Conservation (phyloP, 257 asterid genomes). For the Voacanga thouarsii region DNA sequence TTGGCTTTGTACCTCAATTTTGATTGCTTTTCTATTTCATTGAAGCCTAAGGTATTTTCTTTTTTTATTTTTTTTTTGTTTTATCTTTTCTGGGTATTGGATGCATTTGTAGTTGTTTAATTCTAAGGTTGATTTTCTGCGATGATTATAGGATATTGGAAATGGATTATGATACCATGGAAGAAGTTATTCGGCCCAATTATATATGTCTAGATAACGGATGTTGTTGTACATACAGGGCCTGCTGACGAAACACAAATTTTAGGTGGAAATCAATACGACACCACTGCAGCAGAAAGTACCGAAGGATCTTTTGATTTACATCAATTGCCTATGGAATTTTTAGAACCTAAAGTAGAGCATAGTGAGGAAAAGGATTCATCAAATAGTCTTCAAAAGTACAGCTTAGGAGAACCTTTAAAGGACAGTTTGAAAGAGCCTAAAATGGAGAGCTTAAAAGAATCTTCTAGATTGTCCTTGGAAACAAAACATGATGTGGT, state of each 20-base stretch:
- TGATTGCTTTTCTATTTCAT: too few species aligned
- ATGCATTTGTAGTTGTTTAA: too few species aligned
- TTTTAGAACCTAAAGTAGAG: conserved; percentile 37
- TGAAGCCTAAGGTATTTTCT: too few species aligned
- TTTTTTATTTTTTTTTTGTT: too few species aligned
- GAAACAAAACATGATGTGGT: conserved; percentile 52
- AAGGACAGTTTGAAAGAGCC: conserved; percentile 30
- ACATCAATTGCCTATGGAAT: conserved; percentile 32
- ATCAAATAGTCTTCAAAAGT: conserved; percentile 30
- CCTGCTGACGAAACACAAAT: conserved; percentile 34
- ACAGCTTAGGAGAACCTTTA: conserved; percentile 30
- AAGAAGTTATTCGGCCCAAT: too few species aligned
- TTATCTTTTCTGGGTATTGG: too few species aligned
- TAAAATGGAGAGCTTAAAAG: conserved; percentile 29
- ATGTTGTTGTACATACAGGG: conserved; percentile 36
- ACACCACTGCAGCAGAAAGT: conserved; percentile 30
- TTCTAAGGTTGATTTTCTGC: too few species aligned
- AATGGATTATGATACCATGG: too few species aligned
- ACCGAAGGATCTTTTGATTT: conserved; percentile 37
- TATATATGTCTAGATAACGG: too few species aligned
- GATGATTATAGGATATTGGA: too few species aligned
- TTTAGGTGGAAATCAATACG: conserved; percentile 34
- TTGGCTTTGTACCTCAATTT: too few species aligned
- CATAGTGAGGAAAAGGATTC: conserved; percentile 45
- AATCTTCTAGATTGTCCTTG: conserved; percentile 48